Evolutionary conservation across 139 green algal genomes (phyloP).

Genomic region (Micractinium sp.): DNA sequence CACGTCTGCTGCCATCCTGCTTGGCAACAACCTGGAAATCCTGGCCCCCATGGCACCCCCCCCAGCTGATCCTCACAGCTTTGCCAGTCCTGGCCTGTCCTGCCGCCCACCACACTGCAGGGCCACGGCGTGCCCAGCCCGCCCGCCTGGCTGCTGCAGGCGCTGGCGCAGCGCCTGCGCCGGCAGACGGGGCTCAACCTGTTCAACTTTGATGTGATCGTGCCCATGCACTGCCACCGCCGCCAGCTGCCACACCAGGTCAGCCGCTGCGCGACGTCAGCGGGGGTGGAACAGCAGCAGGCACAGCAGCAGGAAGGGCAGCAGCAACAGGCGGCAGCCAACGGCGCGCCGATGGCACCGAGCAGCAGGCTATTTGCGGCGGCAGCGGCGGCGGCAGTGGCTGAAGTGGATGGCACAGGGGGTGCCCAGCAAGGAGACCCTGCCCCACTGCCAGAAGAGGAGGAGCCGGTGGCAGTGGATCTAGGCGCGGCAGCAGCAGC

Average conservation of each 20-base stretch:
- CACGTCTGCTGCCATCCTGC: neutral
- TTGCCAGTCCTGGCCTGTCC: neutral
- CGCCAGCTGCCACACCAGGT: slow-evolving; percentile 5
- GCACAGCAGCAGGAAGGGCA: neutral
- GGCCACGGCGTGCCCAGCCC: slow-evolving; percentile 48
- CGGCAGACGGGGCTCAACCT: slow-evolving; percentile 70
- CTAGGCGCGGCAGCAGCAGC: neutral
- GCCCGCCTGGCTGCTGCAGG: slow-evolving; percentile 75
- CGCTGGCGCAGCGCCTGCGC: slow-evolving; percentile 65
- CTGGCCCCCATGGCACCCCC: neutral
- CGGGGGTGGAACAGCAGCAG: neutral
- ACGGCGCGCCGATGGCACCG: neutral
- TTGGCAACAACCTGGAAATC: neutral
- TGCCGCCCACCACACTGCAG: slow-evolving; percentile 13
- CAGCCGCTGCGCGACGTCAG: neutral
- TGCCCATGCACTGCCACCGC: slow-evolving; percentile 47
- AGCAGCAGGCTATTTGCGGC: too few species aligned
- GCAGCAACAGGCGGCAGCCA: neutral
- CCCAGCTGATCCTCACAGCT: neutral
- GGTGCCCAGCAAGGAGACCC: neutral
- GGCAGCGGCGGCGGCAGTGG: neutral
- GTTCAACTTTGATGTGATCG: slow-evolving; percentile 92
- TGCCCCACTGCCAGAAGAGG: neutral
- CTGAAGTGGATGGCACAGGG: neutral
- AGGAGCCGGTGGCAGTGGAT: neutral